Conservation (phyloP, 2,329 filamentous ascomycete genomes). For the Diaporthe eres region DNA sequence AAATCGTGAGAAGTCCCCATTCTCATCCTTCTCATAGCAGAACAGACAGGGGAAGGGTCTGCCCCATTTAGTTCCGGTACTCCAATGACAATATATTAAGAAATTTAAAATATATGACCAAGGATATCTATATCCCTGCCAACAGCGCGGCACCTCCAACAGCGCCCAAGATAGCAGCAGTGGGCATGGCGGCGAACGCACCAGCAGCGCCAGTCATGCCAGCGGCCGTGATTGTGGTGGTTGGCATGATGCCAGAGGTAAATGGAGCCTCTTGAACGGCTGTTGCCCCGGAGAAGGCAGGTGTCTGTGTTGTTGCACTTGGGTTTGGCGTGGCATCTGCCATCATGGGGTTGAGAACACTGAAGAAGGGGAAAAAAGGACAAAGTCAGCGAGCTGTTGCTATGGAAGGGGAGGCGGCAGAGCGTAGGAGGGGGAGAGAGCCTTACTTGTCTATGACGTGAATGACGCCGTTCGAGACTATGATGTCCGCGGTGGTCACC, state of each 20-base stretch:
- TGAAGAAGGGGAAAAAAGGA: slow-evolving; percentile 47
- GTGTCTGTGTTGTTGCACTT: slow-evolving; percentile 48
- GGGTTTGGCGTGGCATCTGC: slow-evolving; percentile 49
- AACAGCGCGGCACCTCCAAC: slow-evolving; percentile 43
- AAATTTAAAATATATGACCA: background rate
- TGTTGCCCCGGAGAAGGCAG: slow-evolving; percentile 49
- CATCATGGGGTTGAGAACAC: slow-evolving; percentile 54
- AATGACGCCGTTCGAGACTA: slow-evolving; percentile 68
- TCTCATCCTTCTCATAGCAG: no score
- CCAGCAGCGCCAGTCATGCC: slow-evolving; percentile 43
- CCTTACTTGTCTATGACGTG: slow-evolving; percentile 55
- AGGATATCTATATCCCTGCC: slow-evolving; percentile 21
- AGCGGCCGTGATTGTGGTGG: slow-evolving; percentile 46
- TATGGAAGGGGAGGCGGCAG: slow-evolving; percentile 40
- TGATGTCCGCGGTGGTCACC: slow-evolving; percentile 62
- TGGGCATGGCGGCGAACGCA: slow-evolving; percentile 40
- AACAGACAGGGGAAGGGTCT: background rate
- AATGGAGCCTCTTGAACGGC: slow-evolving; percentile 47
- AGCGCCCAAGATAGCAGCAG: slow-evolving; percentile 43
- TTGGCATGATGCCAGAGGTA: slow-evolving; percentile 47
- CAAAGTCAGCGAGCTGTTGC: slow-evolving; percentile 45
- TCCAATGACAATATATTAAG: background rate
- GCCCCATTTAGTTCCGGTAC: background rate
- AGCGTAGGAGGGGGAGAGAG: slow-evolving; percentile 48
- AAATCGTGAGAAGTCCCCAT: background rate